phyloP scores from a whole-genome alignment of 495 filamentous ascomycete genomes.

The Podospora comata region DNA sequence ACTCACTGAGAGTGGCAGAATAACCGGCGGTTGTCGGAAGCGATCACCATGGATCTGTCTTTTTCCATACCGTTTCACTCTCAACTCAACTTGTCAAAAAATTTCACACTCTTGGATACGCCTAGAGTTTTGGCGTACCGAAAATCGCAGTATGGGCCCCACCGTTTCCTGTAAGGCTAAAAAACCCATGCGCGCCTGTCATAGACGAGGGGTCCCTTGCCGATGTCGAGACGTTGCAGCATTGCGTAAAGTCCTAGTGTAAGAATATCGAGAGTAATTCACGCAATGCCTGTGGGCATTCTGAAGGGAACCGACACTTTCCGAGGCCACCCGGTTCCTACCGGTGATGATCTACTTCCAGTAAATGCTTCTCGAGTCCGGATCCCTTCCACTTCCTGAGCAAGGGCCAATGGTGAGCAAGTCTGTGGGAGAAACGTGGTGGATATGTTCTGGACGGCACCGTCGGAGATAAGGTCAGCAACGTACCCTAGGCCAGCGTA shows the following conservation, averaged over 20 bases:
- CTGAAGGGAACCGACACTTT: background rate
- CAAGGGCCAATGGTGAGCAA: background rate
- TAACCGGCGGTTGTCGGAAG: slow-evolving; percentile 13
- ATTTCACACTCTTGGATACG: background rate
- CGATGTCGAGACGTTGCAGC: background rate
- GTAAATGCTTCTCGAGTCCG: background rate
- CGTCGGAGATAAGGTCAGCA: background rate
- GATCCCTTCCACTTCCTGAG: background rate
- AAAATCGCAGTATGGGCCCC: background rate
- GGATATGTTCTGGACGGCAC: background rate
- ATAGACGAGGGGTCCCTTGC: background rate
- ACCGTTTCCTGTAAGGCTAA: background rate
- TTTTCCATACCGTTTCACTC: background rate
- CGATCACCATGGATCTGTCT: background rate
- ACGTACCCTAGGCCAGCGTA: background rate
- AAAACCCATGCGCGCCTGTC: background rate
- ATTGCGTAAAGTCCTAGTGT: background rate
- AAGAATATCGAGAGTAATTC: background rate
- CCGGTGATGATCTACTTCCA: background rate
- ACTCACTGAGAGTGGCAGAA: slow-evolving; percentile 9
- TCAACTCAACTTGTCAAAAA: background rate
- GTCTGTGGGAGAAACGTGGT: background rate
- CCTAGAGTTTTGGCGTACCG: background rate
- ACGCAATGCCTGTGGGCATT: background rate
- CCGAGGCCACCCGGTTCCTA: background rate